These are phyloP conservation scores for Pseudomassariella vexata DNA, from an alignment of 2,329 filamentous ascomycete species.

Conservation along the genomic window DNA sequence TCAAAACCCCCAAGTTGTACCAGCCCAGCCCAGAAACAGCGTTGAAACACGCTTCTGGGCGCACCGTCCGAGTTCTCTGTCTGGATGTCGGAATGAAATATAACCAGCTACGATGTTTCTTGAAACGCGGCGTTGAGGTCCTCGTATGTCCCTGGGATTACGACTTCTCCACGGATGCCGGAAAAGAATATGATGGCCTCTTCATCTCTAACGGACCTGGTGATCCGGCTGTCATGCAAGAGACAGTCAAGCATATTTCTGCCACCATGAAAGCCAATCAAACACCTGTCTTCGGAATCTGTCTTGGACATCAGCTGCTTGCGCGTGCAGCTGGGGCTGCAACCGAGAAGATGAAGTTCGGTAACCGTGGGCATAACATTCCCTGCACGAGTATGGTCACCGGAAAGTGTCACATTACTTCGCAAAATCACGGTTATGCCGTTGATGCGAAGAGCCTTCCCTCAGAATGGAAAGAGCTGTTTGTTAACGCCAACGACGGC, in stretches of 20 bases:
- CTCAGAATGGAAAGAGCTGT: slow-evolving; percentile 83
- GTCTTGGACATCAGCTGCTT: slow-evolving; percentile 88
- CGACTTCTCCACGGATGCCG: slow-evolving; percentile 71
- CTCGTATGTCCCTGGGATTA: slow-evolving; percentile 95
- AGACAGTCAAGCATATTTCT: slow-evolving; percentile 74
- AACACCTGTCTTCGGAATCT: slow-evolving; percentile 92
- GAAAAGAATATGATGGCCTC: slow-evolving; percentile 86
- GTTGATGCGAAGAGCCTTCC: slow-evolving; percentile 76
- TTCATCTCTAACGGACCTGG: slow-evolving; percentile 98
- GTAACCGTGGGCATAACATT: slow-evolving; percentile 97
- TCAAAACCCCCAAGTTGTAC: slow-evolving; percentile 80
- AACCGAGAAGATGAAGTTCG: slow-evolving; percentile 97
- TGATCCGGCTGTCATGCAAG: slow-evolving; percentile 80
- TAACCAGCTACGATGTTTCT: slow-evolving; percentile 92
- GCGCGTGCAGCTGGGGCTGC: slow-evolving; percentile 80
- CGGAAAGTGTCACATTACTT: slow-evolving; percentile 97
- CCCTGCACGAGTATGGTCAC: slow-evolving; percentile 94
- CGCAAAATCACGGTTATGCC: slow-evolving; percentile 95
- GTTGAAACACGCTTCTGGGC: slow-evolving; percentile 82
- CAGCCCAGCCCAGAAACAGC: slow-evolving; percentile 64
- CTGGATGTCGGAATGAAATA: slow-evolving; percentile 98
- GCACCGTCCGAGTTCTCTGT: slow-evolving; percentile 80
- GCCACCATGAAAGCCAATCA: slow-evolving; percentile 70
- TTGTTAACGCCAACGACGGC: slow-evolving; percentile 96
- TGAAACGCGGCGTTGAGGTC: slow-evolving; percentile 88